These are phyloP conservation scores for Mycena citricolor DNA, from an alignment of 1,284 basidiomycete genomes.

Conservation along the genomic window DNA sequence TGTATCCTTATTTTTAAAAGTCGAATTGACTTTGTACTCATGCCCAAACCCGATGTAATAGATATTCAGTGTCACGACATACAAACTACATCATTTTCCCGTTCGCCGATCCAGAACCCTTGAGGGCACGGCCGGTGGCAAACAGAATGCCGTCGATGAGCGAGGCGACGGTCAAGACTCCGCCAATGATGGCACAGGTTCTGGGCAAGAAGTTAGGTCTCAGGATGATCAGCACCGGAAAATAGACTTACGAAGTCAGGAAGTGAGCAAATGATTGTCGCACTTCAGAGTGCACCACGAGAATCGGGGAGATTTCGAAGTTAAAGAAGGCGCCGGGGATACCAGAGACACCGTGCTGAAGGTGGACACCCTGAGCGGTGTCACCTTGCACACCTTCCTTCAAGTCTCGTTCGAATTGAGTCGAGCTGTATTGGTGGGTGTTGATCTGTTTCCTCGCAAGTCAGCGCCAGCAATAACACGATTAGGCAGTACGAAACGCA, in stretches of 20 bases:
- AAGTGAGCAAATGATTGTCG: slow-evolving; percentile 97
- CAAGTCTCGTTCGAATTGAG: slow-evolving; percentile 93
- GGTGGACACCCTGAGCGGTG: slow-evolving; percentile 69
- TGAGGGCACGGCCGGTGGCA: slow-evolving; percentile 65
- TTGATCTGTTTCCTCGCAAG: slow-evolving; percentile 50
- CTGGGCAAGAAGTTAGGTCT: slow-evolving; percentile 39
- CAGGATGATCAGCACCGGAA: slow-evolving; percentile 8
- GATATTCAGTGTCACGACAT: too few species aligned
- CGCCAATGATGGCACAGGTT: slow-evolving; percentile 96
- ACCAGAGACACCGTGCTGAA: slow-evolving; percentile 81
- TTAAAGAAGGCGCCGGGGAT: slow-evolving; percentile 91
- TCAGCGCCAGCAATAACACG: slow-evolving; percentile 11
- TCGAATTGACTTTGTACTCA: too few species aligned
- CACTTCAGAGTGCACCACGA: slow-evolving; percentile 87
- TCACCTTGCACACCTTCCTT: slow-evolving; percentile 58
- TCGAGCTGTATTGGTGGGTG: slow-evolving; percentile 91
- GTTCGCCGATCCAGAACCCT: slow-evolving; percentile 46
- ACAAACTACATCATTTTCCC: slow-evolving; percentile 3
- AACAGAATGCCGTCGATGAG: slow-evolving; percentile 91
- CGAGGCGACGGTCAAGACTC: slow-evolving; percentile 92
- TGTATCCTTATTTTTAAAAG: too few species aligned
- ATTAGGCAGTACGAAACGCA: slow-evolving; percentile 36
- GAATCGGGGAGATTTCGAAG: slow-evolving; percentile 97
- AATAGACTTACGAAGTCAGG: slow-evolving; percentile 79
- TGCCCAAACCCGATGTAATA: too few species aligned